phyloP scores from a whole-genome alignment of 164 flowering plant species.

The Paratinospora sagittata region DNA sequence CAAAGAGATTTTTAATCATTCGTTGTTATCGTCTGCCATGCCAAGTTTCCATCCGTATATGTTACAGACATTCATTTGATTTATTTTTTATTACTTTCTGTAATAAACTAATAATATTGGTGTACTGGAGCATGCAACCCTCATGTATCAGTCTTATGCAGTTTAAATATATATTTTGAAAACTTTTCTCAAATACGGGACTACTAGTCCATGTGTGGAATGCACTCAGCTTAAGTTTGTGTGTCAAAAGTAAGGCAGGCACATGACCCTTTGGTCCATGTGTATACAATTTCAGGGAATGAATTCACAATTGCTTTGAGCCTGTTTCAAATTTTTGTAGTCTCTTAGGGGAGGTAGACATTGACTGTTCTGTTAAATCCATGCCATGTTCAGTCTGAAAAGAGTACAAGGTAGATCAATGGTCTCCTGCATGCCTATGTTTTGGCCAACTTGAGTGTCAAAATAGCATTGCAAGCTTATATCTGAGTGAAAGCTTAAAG shows the following conservation, averaged over 20 bases:
- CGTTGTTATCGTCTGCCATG: too few species aligned
- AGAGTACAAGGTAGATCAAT: background rate
- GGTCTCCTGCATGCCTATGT: background rate
- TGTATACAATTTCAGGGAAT: background rate
- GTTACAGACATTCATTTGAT: background rate
- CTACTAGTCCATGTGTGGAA: too few species aligned
- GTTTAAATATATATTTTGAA: too few species aligned
- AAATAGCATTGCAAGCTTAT: background rate
- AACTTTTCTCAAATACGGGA: too few species aligned
- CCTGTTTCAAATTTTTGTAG: background rate
- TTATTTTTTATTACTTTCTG: background rate
- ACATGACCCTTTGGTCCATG: background rate
- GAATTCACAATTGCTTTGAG: background rate
- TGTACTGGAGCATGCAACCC: too few species aligned
- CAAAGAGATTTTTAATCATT: too few species aligned
- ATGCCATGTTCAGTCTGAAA: background rate
- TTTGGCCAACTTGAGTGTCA: background rate
- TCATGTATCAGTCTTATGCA: too few species aligned
- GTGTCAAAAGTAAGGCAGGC: background rate
- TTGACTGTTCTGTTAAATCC: background rate
- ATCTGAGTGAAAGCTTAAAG: constrained; percentile 7
- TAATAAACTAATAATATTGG: too few species aligned
- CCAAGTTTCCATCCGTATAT: background rate
- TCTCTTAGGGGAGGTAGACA: background rate
- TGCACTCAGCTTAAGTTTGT: background rate